Evolutionary conservation across 208 protist genomes (phyloP).

Genomic region (Wallacemonas sp.): DNA sequence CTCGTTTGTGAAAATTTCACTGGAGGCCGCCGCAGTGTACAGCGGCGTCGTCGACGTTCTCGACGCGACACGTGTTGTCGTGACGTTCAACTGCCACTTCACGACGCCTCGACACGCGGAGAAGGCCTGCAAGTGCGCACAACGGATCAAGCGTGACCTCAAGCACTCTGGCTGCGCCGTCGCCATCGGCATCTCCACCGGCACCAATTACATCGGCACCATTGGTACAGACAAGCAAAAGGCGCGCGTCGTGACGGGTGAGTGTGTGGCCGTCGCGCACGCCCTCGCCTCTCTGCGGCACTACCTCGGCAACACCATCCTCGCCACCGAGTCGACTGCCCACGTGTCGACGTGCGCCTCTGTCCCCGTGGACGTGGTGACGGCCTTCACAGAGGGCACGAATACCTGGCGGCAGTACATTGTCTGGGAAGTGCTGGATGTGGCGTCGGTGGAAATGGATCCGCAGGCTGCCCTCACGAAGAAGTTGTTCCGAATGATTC

Average conservation of each 20-base stretch:
- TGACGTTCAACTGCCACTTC: conserved; percentile 65
- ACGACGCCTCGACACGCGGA: conserved; percentile 54
- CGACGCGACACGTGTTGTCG: conserved; percentile 36
- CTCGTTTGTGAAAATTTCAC: conserved; percentile 39
- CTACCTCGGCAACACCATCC: conserved; percentile 37
- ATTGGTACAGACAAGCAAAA: conserved; percentile 60
- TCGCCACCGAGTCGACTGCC: conserved; percentile 43
- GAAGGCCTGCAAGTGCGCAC: conserved; percentile 55
- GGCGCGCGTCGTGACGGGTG: conserved; percentile 49
- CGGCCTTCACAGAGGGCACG: conserved; percentile 28
- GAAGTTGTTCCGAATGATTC: conserved; percentile 45
- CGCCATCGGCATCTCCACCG: conserved; percentile 44
- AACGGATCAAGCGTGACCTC: conserved; percentile 38
- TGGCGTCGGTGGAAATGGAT: conserved; percentile 6
- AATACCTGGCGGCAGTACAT: conserved; percentile 30
- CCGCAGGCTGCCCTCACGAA: conserved; percentile 23
- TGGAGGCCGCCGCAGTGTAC: conserved; percentile 25
- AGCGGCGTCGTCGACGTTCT: conserved; percentile 61
- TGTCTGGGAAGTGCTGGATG: conserved; percentile 40
- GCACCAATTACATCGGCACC: conserved; percentile 45
- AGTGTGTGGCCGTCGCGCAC: conserved; percentile 36
- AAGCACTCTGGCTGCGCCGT: conserved; percentile 26
- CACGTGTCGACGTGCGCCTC: conserved; percentile 29
- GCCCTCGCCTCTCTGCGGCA: conserved; percentile 27
- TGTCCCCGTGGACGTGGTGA: conserved; percentile 52